A percentile compares a stretch with the other conserved stretches of the same genome.
These are phyloP conservation scores for Cryptococcus sp. DNA, from an alignment of 1,284 basidiomycete genomes.

Conservation along the genomic window DNA sequence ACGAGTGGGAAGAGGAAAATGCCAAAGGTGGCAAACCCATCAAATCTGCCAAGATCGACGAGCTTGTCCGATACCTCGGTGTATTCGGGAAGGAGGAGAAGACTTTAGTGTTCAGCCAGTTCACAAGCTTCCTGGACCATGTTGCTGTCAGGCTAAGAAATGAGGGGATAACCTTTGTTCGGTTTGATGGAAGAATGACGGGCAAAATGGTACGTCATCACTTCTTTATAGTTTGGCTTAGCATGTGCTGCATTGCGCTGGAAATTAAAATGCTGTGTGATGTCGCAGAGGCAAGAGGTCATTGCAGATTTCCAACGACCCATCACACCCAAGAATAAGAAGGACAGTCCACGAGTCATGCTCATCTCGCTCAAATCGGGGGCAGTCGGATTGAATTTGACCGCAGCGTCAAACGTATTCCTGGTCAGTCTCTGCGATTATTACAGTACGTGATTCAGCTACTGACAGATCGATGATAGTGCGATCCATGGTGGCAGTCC, in stretches of 20 bases:
- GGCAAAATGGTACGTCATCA: conserved; percentile 57
- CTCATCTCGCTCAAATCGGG: conserved; percentile 77
- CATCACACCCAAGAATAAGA: conserved; percentile 50
- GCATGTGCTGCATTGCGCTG: neutral
- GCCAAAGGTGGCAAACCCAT: conserved; percentile 21
- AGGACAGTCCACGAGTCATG: conserved; percentile 70
- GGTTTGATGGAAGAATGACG: conserved; percentile 81
- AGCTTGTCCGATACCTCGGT: conserved; percentile 69
- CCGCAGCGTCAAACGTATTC: conserved; percentile 85
- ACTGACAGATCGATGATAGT: conserved; percentile 18
- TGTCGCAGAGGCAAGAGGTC: conserved; percentile 64
- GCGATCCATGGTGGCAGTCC: conserved; percentile 72
- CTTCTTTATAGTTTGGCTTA: neutral
- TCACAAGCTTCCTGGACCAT: conserved; percentile 78
- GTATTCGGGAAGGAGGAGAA: conserved; percentile 71
- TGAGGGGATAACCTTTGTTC: conserved; percentile 69
- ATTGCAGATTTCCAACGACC: conserved; percentile 72
- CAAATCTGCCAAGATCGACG: conserved; percentile 80
- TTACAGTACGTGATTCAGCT: neutral
- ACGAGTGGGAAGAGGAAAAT: conserved; percentile 51
- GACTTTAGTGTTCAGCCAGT: conserved; percentile 80
- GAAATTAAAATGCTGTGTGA: too few species aligned
- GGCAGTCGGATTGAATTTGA: conserved; percentile 82
- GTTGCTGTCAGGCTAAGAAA: conserved; percentile 69
- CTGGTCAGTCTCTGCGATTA: conserved; percentile 60